Evolutionary conservation across 1,139 yeast species (phyloP), one percentile per base, ranked within the genome.

Genomic region (Debaryomycetaceae sp.): DNA sequence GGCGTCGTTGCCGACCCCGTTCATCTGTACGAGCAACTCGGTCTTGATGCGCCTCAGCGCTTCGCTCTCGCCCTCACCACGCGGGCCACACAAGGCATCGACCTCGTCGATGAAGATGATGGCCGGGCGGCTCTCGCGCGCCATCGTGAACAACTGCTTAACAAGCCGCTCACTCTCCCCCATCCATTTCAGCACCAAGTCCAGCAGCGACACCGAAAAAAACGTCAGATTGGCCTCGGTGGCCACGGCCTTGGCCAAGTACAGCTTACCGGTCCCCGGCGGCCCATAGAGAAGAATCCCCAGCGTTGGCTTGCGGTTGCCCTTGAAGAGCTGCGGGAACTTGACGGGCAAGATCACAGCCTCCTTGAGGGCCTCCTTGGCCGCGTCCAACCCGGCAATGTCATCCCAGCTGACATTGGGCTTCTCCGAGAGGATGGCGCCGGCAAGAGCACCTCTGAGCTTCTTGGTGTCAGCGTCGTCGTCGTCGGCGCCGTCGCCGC

Each of bases 211-310:
- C 3, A 91, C 95, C 4, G 96, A 84, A 57, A 91, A 93, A 48
- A 91, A 91, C 0, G 98, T 91, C 0, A 96, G 84, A 51, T 89
- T 88, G 32, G 98, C 96, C 52, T 91, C 99, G 1, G 98, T 91
- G 17, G 99, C 99, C 4, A 91, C 97, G 0, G 98, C 98, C 51
- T 91, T 91, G 11, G 98, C 98, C 37, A 93, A 65, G 54, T 81
- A 91, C 1, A 97, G 89, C 53, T 93, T 93, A 67, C 98, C 99
- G 0, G 99, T 93, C 49, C 98, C 99, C 3, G 98, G 99, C 10
- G 98, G 98, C 0, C 98, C 99, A 54, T 88, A 93, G 24, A 93
- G 65, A 30, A 93, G 61, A 31, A 93, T 91, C 27, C 99, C 99
- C 4, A 85, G 70, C 3, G 94, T 80, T 1, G 99, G 98, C 51